These are phyloP conservation scores for Cinchona pubescens DNA, from an alignment of 257 asterid genomes.

Conservation along the genomic window DNA sequence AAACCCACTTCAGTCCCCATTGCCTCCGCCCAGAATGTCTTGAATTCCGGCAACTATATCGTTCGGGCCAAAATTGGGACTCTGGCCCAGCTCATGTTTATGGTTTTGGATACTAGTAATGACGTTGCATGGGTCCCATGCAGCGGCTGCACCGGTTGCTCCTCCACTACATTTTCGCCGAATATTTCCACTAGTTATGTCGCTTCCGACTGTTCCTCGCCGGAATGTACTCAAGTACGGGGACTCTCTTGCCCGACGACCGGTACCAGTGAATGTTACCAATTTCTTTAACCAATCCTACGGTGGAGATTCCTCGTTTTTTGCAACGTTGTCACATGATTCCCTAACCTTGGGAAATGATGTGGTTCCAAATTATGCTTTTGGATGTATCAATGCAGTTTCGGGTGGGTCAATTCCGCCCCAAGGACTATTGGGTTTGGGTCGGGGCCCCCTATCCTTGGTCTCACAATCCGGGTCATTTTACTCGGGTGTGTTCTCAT, in stretches of 20 bases:
- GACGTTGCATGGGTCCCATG: slow-evolving; percentile 93
- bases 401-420: slow-evolving; percentile 72
- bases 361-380: slow-evolving; percentile 55
- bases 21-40: slow-evolving; percentile 62
- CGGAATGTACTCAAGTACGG: slow-evolving; percentile 62
- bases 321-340: slow-evolving; percentile 68
- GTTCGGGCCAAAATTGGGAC: slow-evolving; percentile 78
- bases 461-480: slow-evolving; percentile 63
- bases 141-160: slow-evolving; percentile 70
- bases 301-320: slow-evolving; percentile 65
- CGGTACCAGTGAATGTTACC: slow-evolving; percentile 57
- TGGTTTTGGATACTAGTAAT: slow-evolving; percentile 83
- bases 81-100: slow-evolving; percentile 77
- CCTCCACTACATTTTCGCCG: slow-evolving; percentile 50
- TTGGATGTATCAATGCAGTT: slow-evolving; percentile 64
- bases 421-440: slow-evolving; percentile 82
- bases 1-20: slow-evolving; percentile 45
- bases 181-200: slow-evolving; percentile 60
- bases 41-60: slow-evolving; percentile 61
- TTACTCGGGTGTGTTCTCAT: slow-evolving; percentile 73
- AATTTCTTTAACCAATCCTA: slow-evolving; percentile 68
- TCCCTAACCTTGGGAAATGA: slow-evolving; percentile 53
- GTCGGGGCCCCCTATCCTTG: slow-evolving; percentile 78
- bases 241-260: slow-evolving; percentile 56
- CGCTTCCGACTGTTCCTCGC: slow-evolving; percentile 55